These are phyloP conservation scores for Termitomyces sp. DNA, from an alignment of 768 basidiomycete genomes.

Conservation along the genomic window DNA sequence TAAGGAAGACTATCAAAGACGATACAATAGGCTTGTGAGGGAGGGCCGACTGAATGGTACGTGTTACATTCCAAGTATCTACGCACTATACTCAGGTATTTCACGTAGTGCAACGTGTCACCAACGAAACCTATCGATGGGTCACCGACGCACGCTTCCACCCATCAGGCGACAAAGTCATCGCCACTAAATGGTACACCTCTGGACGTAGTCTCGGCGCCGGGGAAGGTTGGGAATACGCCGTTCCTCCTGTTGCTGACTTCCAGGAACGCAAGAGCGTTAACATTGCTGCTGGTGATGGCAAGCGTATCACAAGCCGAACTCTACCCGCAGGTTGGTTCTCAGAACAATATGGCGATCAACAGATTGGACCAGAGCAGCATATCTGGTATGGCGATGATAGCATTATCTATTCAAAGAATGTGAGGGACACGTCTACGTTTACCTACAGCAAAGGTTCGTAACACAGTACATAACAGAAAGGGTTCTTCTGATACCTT, in stretches of 20 bases:
- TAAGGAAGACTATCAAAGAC: constrained; percentile 47
- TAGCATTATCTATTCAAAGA: constrained; percentile 62
- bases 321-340: constrained; percentile 62
- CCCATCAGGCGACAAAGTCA: constrained; percentile 54
- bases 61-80: constrained; percentile 20
- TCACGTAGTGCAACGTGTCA: constrained; percentile 42
- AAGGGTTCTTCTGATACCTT: background rate
- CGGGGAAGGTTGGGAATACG: constrained; percentile 72
- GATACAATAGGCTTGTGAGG: constrained; percentile 42
- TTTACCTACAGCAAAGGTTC: constrained; percentile 69
- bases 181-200: constrained; percentile 82
- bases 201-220: constrained; percentile 61
- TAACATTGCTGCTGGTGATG: constrained; percentile 1
- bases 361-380: constrained; percentile 75
- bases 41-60: constrained; percentile 54
- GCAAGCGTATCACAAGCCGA: constrained; percentile 28
- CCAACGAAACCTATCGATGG: constrained; percentile 75
- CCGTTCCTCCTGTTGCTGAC: constrained; percentile 41
- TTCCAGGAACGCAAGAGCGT: constrained; percentile 47
- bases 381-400: constrained; percentile 58
- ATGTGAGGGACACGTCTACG: constrained; percentile 45
- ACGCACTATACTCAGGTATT: background rate
- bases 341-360: constrained; percentile 54
- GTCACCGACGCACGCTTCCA: constrained; percentile 71
- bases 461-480: background rate